phyloP scores from a whole-genome alignment of 768 basidiomycete species.

The Podaxis sp. region DNA sequence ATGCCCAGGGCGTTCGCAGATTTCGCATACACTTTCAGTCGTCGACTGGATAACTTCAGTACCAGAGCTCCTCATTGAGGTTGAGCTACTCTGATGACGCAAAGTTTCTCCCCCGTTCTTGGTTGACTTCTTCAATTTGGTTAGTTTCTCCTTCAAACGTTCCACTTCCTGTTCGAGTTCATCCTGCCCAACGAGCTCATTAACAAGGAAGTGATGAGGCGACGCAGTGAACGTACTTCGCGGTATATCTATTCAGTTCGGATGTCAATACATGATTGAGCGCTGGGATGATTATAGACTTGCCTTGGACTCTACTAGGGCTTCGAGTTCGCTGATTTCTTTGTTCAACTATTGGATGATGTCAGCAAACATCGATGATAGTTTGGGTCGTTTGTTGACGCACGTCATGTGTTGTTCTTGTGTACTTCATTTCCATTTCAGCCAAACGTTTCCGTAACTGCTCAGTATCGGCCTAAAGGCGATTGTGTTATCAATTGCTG shows the following conservation, averaged over 20 bases:
- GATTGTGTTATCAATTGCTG: neutral
- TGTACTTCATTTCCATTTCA: constrained; percentile 75
- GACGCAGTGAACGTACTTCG: constrained; percentile 45
- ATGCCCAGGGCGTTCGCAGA: constrained; percentile 83
- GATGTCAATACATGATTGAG: neutral
- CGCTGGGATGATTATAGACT: constrained; percentile 5
- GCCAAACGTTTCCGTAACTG: constrained; percentile 67
- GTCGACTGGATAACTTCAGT: constrained; percentile 16
- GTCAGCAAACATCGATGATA: neutral
- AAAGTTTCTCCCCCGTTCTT: constrained; percentile 40
- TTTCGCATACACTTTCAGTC: constrained; percentile 64
- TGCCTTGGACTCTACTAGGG: constrained; percentile 93
- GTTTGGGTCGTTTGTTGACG: constrained; percentile 21
- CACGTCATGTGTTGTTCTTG: constrained; percentile 68
- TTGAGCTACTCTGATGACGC: constrained; percentile 27
- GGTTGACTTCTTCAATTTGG: constrained; percentile 63
- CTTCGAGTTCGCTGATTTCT: constrained; percentile 90
- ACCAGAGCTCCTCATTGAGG: constrained; percentile 28
- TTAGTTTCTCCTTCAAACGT: constrained; percentile 67
- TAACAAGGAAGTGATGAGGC: neutral
- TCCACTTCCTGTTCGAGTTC: constrained; percentile 87
- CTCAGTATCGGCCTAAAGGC: constrained; percentile 57
- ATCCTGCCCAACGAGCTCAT: constrained; percentile 45
- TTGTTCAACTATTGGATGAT: constrained; percentile 66
- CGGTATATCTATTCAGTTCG: constrained; percentile 66